These are phyloP conservation scores for Daldinia childiae DNA, from an alignment of 495 filamentous ascomycete species.

Conservation along the genomic window DNA sequence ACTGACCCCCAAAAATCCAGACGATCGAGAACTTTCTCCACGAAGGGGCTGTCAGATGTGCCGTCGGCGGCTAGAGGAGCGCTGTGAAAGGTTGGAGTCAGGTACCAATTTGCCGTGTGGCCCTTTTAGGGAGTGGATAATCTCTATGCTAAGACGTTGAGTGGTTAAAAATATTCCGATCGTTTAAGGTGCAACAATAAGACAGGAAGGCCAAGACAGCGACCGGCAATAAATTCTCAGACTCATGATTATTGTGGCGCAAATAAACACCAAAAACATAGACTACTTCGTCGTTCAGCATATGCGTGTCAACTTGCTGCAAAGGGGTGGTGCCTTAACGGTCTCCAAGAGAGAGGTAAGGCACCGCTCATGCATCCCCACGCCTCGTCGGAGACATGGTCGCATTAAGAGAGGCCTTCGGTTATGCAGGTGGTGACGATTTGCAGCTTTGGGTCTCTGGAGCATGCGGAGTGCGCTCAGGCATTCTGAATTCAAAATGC, in stretches of 20 bases:
- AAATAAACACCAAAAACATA: conserved; percentile 14
- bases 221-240: conserved; percentile 45
- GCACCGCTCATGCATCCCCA: conserved; percentile 46
- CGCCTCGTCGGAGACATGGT: conserved; percentile 51
- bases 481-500: conserved; percentile 36
- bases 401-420: conserved; percentile 53
- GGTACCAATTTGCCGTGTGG: conserved; percentile 48
- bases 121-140: conserved; percentile 49
- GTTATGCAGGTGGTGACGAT: conserved; percentile 50
- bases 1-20: conserved; percentile 35
- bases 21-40: conserved; percentile 46
- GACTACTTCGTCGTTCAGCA: conserved; percentile 2
- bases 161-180: conserved; percentile 50
- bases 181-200: conserved; percentile 48
- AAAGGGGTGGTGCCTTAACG: conserved; percentile 31
- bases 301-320: conserved; percentile 12
- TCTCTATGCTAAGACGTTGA: conserved; percentile 43
- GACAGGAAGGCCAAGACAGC: conserved; percentile 41
- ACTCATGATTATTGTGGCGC: conserved; percentile 39
- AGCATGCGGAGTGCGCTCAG: conserved; percentile 42
- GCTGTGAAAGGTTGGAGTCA: conserved; percentile 53
- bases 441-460: conserved; percentile 40
- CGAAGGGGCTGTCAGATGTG: conserved; percentile 42
- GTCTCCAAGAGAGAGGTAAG: conserved; percentile 33
- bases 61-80: conserved; percentile 56